Percentiles rank a stretch among this genome's conserved stretches.
Conservation (phyloP, 2,329 filamentous ascomycete species). For the Simplicillium sp. region DNA sequence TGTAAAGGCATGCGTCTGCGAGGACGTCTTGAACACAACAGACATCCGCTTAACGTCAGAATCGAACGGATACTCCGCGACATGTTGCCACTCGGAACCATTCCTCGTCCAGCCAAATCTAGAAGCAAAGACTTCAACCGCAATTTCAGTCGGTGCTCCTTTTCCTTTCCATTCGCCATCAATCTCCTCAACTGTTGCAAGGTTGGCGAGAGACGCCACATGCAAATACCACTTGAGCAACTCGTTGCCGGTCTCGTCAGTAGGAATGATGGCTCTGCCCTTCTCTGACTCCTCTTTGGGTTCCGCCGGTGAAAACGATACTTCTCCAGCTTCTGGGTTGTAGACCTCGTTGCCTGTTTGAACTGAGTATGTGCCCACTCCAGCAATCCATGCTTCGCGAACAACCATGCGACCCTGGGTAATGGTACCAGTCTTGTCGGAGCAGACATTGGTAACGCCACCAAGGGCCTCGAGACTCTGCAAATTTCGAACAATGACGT, state of each 20-base stretch:
- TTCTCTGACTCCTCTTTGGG: constrained; percentile 10
- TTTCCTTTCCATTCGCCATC: constrained; percentile 28
- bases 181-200: constrained; percentile 43
- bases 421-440: constrained; percentile 24
- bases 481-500: constrained; percentile 39
- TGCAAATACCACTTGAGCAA: constrained; percentile 42
- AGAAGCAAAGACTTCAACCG: constrained; percentile 46
- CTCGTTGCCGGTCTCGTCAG: constrained; percentile 27
- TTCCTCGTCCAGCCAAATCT: constrained; percentile 36
- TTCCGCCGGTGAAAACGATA: constrained; percentile 8
- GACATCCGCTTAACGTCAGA: constrained; percentile 51
- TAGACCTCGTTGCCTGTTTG: constrained; percentile 18
- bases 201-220: constrained; percentile 50
- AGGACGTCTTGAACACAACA: constrained; percentile 31
- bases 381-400: constrained; percentile 20
- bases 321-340: constrained; percentile 15
- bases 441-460: constrained; percentile 30
- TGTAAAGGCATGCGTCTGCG: constrained; percentile 36
- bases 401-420: constrained; percentile 20
- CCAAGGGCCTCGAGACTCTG: constrained; percentile 38
- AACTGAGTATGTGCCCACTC: constrained; percentile 21
- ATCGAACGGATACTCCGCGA: constrained; percentile 48
- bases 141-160: constrained; percentile 46
- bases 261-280: constrained; percentile 16
- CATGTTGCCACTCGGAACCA: constrained; percentile 23